Percentiles rank a stretch among this genome's conserved stretches.
These are phyloP conservation scores for Aegilops bicornis DNA, from an alignment of 176 grass and related monocot species.

Conservation along the genomic window DNA sequence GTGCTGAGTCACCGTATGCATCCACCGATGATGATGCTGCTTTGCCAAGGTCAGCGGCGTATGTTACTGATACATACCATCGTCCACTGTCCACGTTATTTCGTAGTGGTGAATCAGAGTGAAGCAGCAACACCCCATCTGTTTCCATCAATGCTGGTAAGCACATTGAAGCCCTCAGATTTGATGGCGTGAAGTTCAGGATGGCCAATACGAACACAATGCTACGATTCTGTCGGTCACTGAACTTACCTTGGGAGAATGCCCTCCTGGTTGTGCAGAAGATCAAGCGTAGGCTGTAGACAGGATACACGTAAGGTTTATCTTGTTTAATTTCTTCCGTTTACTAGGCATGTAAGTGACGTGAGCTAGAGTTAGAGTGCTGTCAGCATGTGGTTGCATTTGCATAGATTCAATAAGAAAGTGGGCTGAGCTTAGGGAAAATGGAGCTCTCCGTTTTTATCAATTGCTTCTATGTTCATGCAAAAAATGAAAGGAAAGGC, in stretches of 20 bases:
- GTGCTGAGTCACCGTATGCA: background rate
- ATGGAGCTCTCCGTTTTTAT: background rate
- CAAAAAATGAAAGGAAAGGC: no score
- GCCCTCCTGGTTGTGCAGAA: background rate
- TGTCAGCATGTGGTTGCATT: background rate
- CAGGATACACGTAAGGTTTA: background rate
- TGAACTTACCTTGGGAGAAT: background rate
- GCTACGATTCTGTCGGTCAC: background rate
- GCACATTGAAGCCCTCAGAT: background rate
- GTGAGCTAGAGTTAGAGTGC: background rate
- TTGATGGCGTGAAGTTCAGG: background rate
- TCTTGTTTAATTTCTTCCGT: background rate
- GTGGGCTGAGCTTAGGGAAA: background rate
- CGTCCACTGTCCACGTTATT: background rate
- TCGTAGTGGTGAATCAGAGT: background rate
- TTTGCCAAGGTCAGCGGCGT: background rate
- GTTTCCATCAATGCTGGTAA: background rate
- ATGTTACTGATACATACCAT: constrained; percentile 4
- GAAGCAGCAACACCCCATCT: background rate
- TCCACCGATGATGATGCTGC: constrained; percentile 18
- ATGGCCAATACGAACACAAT: background rate
- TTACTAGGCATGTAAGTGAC: background rate
- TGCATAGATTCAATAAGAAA: background rate
- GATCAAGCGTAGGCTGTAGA: background rate
- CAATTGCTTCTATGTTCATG: background rate